Evolutionary conservation across 164 flowering plant species (phyloP).

Genomic region (Cinnamomum micranthum): DNA sequence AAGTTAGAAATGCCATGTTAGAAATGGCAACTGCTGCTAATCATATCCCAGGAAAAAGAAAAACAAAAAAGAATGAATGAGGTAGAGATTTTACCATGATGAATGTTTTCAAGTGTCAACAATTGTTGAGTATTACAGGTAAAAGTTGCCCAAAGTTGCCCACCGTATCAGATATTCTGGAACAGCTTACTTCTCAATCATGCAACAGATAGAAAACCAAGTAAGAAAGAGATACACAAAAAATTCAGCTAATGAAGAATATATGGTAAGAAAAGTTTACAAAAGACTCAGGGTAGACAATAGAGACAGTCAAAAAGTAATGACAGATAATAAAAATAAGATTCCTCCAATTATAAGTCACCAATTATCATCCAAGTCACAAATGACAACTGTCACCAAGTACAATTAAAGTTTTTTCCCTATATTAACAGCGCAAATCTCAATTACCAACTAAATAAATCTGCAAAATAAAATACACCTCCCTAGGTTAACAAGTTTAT

Average conservation of each 20-base stretch:
- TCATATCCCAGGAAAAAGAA: neutral
- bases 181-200: neutral
- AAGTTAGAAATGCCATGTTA: neutral
- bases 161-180: neutral
- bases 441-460: neutral
- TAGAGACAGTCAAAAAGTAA: no score
- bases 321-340: neutral
- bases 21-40: neutral
- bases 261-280: neutral
- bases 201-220: neutral
- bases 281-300: neutral
- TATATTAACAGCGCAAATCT: neutral
- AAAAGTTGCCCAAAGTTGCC: no score
- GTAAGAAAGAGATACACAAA: neutral
- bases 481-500: neutral
- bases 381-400: neutral
- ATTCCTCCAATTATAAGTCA: no score
- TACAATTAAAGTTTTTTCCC: neutral
- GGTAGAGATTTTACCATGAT: conserved; percentile 5
- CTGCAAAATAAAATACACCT: neutral
- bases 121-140: neutral
- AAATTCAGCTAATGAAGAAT: neutral
- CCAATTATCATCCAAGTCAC: neutral
- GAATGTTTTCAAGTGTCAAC: neutral
- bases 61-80: neutral